Evolutionary conservation across 495 filamentous ascomycete species (phyloP).

Genomic region (Articulospora tetracladia): DNA sequence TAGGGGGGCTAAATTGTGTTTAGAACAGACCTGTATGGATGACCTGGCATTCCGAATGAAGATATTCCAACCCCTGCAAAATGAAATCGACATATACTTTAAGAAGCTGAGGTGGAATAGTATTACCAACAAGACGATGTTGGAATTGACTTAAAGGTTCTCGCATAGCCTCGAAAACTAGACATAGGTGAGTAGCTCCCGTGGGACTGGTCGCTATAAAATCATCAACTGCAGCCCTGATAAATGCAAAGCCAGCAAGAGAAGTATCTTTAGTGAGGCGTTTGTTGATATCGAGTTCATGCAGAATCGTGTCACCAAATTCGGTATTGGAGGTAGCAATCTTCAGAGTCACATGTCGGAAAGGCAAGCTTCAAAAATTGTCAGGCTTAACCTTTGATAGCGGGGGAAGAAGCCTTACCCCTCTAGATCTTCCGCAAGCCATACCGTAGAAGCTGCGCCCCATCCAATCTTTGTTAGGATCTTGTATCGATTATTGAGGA

Average conservation of each 20-base stretch:
- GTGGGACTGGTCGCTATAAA: constrained; percentile 25
- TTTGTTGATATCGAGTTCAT: constrained; percentile 35
- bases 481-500: constrained; percentile 37
- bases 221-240: constrained; percentile 32
- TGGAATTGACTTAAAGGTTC: constrained; percentile 39
- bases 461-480: constrained; percentile 40
- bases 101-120: constrained; percentile 29
- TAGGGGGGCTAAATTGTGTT: background rate
- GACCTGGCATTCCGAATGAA: constrained; percentile 36
- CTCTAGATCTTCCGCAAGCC: constrained; percentile 28
- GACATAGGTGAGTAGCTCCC: constrained; percentile 34
- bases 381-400: constrained; percentile 5
- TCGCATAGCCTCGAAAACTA: constrained; percentile 41
- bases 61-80: constrained; percentile 41
- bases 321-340: constrained; percentile 25
- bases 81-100: constrained; percentile 39
- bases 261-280: constrained; percentile 34
- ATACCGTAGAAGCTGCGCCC: constrained; percentile 39
- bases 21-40: constrained; percentile 35
- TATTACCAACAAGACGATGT: constrained; percentile 27
- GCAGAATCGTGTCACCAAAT: constrained; percentile 27
- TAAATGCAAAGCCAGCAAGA: constrained; percentile 32
- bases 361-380: constrained; percentile 26
- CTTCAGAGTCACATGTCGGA: constrained; percentile 39
- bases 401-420: background rate